Base-by-base conservation (phyloP, 805 yeast genomes). In the Blastobotrys parvus region DNA sequence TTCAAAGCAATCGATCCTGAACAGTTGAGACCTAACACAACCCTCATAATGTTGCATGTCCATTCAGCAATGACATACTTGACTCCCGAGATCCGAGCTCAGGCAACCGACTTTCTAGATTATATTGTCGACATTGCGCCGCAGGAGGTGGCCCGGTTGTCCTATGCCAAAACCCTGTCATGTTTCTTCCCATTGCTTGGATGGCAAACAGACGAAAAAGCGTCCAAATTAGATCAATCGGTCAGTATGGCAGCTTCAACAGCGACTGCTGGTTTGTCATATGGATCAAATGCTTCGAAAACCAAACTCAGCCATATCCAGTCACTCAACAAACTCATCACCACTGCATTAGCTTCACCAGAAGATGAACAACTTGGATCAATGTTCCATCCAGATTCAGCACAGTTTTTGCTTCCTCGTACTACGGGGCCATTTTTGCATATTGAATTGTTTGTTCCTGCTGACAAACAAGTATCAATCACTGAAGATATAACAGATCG, bases 61-160 rank as follows among this genome's bases (percentile, higher is more conserved):
- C 83, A 82, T 52, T 81, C 90, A 41, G 94, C 95, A 2, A 90
- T 92, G 96, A 83, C 97, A 15, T 97, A 92, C 59, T 82, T 92
- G 33, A 74, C 74, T 23, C 79, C 87, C 1, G 78, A 77, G 3
- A 78, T 92, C 21, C 73, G 95, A 43, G 74, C 76, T 36, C 88
- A 84, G 46, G 77, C 94, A 1, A 75, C 90, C 0, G 75, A 72
- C 45, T 84, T 82, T 52, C 63, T 89, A 20, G 68, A 71, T 32
- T 68, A 79, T 2, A 58, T 88, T 42, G 59, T 87, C n/a, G 67
- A 71, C 36, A 63, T 70, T 43, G 74, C 79, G 20, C 69, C 75
- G 2, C 72, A 68, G 35, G 68, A 81, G 5, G 61, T 85, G 10
- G 75, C 78, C 4, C 70, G 80, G 41, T 68, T 77, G 17, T 71